phyloP scores from a whole-genome alignment of 495 filamentous ascomycete genomes.

The Daldinia caldariorum region DNA sequence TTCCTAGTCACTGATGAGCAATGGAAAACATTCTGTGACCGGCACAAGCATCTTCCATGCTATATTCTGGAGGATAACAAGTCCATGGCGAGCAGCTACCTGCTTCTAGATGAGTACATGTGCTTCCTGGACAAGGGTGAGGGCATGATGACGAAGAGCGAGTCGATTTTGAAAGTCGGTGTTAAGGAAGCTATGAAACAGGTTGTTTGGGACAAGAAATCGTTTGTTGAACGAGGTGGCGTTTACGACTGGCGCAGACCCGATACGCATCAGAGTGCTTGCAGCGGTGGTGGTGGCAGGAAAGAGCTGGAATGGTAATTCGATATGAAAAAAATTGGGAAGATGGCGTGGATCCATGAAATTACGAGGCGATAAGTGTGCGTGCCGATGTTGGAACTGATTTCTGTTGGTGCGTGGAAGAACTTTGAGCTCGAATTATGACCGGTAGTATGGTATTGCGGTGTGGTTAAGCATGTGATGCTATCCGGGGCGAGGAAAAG shows the following conservation, averaged over 20 bases:
- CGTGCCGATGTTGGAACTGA: too few relatives aligned
- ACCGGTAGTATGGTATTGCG: too few relatives aligned
- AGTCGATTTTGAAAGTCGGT: slow-evolving; percentile 61
- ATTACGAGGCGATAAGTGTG: too few relatives aligned
- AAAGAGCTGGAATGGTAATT: slow-evolving; percentile 1
- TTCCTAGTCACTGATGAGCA: slow-evolving; percentile 63
- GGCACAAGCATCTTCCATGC: slow-evolving; percentile 53
- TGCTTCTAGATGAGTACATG: slow-evolving; percentile 66
- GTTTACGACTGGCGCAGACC: slow-evolving; percentile 61
- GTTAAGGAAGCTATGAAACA: slow-evolving; percentile 60
- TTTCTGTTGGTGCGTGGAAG: too few relatives aligned
- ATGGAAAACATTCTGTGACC: slow-evolving; percentile 59
- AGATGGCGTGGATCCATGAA: too few relatives aligned
- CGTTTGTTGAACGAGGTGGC: slow-evolving; percentile 60
- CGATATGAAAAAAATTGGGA: background rate
- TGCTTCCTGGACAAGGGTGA: slow-evolving; percentile 62
- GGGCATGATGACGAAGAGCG: slow-evolving; percentile 51
- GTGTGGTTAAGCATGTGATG: too few relatives aligned
- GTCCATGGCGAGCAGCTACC: slow-evolving; percentile 63
- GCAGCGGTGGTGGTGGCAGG: background rate
- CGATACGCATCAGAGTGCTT: background rate
- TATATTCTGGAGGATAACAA: slow-evolving; percentile 63
- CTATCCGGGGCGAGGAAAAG: too few relatives aligned
- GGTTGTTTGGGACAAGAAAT: slow-evolving; percentile 62
- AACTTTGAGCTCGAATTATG: too few relatives aligned